Conservation (phyloP, 2,329 filamentous ascomycete genomes). For the Aspergillus viridinutans region DNA sequence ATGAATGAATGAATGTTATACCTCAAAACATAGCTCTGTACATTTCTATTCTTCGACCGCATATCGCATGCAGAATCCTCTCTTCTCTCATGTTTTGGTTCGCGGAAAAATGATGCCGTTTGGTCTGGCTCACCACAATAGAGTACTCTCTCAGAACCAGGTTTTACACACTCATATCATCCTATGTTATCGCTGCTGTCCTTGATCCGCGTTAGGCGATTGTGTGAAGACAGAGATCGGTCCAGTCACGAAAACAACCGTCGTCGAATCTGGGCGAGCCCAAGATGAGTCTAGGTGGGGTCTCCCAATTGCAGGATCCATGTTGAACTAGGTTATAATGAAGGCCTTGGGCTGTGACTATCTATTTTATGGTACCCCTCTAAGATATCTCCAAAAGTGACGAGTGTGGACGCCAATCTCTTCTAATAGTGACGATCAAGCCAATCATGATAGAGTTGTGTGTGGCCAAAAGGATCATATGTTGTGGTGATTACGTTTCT, state of each 20-base stretch:
- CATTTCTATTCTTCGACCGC: background rate
- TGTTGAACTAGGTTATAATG: background rate
- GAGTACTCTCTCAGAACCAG: background rate
- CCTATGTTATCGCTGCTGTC: background rate
- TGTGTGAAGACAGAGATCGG: no score
- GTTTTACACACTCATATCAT: background rate
- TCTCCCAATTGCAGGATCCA: background rate
- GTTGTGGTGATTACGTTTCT: background rate
- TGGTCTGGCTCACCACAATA: background rate
- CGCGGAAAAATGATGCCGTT: background rate
- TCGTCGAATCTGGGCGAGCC: background rate
- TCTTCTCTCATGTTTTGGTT: background rate
- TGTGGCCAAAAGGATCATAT: background rate
- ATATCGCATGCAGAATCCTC: background rate
- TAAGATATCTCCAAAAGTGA: background rate
- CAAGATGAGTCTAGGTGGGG: background rate
- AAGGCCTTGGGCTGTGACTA: background rate
- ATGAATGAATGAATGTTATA: background rate
- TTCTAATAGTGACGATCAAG: background rate
- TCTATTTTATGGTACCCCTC: background rate
- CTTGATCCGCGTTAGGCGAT: no score
- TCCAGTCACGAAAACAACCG: background rate
- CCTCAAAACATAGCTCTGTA: background rate
- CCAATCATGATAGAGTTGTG: background rate
- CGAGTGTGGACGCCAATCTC: background rate